Conservation (phyloP, 1,284 basidiomycete genomes). For the Naganishia albida region DNA sequence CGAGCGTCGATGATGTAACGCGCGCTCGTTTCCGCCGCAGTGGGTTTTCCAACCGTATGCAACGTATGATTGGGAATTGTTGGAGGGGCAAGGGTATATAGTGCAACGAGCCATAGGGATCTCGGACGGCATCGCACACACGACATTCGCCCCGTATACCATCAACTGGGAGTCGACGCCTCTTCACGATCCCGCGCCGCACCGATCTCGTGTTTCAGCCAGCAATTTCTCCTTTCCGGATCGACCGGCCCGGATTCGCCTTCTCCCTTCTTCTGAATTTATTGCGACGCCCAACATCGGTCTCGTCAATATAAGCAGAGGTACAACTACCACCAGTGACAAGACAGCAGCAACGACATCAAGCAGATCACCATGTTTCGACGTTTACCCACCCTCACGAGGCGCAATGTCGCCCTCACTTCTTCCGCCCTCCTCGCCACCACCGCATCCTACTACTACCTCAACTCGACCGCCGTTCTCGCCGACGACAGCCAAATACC, state of each 20-base stretch:
- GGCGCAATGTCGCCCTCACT: constrained; percentile 24
- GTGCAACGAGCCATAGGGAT: background rate
- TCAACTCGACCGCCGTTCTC: constrained; percentile 21
- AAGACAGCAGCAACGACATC: background rate
- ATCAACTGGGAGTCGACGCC: background rate
- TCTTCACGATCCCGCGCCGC: constrained; percentile 12
- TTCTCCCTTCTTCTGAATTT: background rate
- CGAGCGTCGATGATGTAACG: constrained; percentile 20
- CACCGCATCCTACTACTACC: constrained; percentile 29
- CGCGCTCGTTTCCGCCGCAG: constrained; percentile 20
- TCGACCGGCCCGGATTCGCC: constrained; percentile 28
- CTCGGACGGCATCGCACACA: constrained; percentile 17
- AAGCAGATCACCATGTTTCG: constrained; percentile 30
- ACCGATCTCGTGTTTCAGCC: constrained; percentile 30
- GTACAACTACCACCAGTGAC: background rate
- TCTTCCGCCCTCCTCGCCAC: constrained; percentile 24
- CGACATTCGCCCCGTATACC: background rate
- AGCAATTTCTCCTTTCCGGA: constrained; percentile 12
- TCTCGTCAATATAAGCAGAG: background rate
- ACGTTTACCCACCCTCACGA: constrained; percentile 27
- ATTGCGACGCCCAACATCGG: background rate
- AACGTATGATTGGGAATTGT: background rate
- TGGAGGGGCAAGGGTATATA: background rate
- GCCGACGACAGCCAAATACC: constrained; percentile 35
- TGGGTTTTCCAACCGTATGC: background rate